phyloP scores from a whole-genome alignment of 1,284 basidiomycete genomes.

The Rhodotorula mucilaginosa region DNA sequence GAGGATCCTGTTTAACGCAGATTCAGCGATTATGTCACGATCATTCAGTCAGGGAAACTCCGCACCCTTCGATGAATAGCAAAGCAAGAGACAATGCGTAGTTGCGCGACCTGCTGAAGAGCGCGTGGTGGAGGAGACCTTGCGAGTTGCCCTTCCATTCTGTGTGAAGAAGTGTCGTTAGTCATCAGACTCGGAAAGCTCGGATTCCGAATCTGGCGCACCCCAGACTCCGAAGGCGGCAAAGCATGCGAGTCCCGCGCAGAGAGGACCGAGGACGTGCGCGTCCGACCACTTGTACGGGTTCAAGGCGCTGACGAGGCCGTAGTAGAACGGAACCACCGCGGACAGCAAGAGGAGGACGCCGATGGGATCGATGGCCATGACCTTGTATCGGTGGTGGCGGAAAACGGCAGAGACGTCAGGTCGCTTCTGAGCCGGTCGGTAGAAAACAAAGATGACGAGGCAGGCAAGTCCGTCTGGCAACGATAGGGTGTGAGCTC shows the following conservation, averaged over 20 bases:
- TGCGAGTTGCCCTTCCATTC: constrained; percentile 7
- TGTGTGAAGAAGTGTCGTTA: background rate
- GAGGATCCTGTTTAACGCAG: background rate
- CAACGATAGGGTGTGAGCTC: too few relatives aligned
- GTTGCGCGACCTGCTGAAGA: constrained; percentile 3
- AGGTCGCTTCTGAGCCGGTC: background rate
- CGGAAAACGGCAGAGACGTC: constrained; percentile 8
- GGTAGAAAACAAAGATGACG: background rate
- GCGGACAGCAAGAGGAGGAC: background rate
- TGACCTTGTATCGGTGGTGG: background rate
- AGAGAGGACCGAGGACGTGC: constrained; percentile 2
- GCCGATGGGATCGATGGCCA: constrained; percentile 2
- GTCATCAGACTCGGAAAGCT: background rate
- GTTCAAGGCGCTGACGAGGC: constrained; percentile 1
- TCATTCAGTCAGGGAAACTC: background rate
- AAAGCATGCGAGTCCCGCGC: background rate
- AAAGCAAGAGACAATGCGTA: background rate
- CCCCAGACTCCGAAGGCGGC: constrained; percentile 1
- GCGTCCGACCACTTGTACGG: constrained; percentile 8
- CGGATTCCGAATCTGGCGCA: background rate
- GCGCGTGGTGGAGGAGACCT: constrained; percentile 3
- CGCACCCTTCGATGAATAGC: constrained; percentile 1
- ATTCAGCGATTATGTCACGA: background rate
- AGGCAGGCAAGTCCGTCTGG: constrained; percentile 1
- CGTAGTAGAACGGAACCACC: constrained; percentile 1